phyloP scores from a whole-genome alignment of 2,329 filamentous ascomycete species.

The Colletotrichum limetticola region DNA sequence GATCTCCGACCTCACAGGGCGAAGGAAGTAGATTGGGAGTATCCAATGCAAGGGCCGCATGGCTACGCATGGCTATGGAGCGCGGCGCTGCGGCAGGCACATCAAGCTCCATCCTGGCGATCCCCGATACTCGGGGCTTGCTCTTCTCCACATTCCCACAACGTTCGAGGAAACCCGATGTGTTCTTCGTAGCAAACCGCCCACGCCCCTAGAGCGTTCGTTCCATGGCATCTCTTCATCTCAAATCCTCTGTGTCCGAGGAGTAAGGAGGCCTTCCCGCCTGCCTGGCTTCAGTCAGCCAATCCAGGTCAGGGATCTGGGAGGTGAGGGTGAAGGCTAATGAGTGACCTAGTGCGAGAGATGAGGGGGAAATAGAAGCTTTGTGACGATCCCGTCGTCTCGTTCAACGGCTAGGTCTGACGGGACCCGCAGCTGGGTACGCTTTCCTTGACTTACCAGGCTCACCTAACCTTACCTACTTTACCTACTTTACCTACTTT shows the following conservation, averaged over 20 bases:
- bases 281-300: not conserved
- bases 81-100: not conserved
- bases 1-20: not conserved
- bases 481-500: too few relatives aligned
- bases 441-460: not conserved
- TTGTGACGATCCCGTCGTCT: not conserved
- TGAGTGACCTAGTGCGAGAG: not conserved
- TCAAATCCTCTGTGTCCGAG: constrained; percentile 1
- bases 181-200: not conserved
- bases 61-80: not conserved
- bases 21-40: not conserved
- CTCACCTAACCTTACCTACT: not conserved
- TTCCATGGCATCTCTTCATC: not conserved
- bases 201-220: not conserved
- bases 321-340: too few relatives aligned
- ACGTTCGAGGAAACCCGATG: not conserved
- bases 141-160: not conserved
- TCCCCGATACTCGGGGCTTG: not conserved
- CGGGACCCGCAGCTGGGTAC: not conserved
- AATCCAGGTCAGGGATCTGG: not conserved
- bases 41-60: not conserved
- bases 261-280: not conserved
- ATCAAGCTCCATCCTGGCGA: not conserved
- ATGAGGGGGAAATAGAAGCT: not conserved
- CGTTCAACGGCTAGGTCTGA: not conserved